Evolutionary conservation across 176 grass and related monocot genomes (phyloP).

Genomic region (Tillandsia fasciculata): DNA sequence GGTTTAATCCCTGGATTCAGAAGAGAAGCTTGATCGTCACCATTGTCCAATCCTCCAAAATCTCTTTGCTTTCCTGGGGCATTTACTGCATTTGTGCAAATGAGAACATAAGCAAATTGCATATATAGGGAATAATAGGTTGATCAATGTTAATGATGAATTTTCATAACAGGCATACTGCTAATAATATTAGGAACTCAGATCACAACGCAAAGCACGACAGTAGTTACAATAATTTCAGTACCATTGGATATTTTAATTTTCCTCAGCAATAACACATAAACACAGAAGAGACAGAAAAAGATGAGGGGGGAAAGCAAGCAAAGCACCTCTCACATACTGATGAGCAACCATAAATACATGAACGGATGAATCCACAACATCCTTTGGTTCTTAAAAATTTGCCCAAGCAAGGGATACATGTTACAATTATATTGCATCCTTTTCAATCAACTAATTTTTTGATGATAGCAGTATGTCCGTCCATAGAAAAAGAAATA

Average conservation of each 20-base stretch:
- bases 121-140: not conserved
- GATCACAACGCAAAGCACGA: too few relatives aligned
- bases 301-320: not conserved
- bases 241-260: not conserved
- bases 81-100: slow-evolving; percentile 37
- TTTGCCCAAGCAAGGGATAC: not conserved
- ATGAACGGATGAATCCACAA: not conserved
- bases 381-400: not conserved
- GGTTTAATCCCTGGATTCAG: slow-evolving; percentile 82
- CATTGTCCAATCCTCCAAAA: slow-evolving; percentile 88
- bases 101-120: slow-evolving; percentile 9
- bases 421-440: not conserved
- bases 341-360: not conserved
- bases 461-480: too few relatives aligned
- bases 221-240: slow-evolving; percentile 10
- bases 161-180: not conserved
- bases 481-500: slow-evolving; percentile 1
- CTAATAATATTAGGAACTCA: too few relatives aligned
- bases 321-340: not conserved
- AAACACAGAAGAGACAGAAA: slow-evolving; percentile 8
- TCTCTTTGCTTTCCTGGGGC: slow-evolving; percentile 76
- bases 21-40: slow-evolving; percentile 87
- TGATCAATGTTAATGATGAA: not conserved
- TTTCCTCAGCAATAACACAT: not conserved
- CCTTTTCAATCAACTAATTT: too few relatives aligned